Percentiles rank a stretch among this genome's conserved stretches.
Conservation (phyloP, 441 rosid species). For the Euphorbia corollata region DNA sequence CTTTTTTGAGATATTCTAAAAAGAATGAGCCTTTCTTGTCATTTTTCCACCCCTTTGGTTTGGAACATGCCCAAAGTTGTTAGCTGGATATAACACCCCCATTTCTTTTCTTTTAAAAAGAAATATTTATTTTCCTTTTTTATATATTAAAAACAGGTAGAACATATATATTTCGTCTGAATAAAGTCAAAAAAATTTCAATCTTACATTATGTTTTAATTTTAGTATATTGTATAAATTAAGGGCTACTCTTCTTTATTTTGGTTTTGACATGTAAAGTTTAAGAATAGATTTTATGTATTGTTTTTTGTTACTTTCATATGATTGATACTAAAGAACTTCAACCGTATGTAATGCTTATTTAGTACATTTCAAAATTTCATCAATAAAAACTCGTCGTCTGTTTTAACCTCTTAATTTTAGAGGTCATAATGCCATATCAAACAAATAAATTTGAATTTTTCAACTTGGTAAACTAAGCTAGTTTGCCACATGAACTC, state of each 20-base stretch:
- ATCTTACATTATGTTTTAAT: conserved; percentile 30
- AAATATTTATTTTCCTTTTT: not conserved
- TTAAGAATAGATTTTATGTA: too few species aligned
- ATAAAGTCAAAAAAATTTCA: conserved; percentile 39
- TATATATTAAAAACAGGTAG: conserved; percentile 13
- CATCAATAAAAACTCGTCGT: too few species aligned
- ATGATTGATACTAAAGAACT: too few species aligned
- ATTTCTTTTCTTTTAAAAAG: conserved; percentile 5
- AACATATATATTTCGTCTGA: conserved; percentile 34
- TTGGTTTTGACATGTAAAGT: too few species aligned
- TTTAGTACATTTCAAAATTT: too few species aligned
- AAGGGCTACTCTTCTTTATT: not conserved
- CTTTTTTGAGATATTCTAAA: conserved; percentile 53
- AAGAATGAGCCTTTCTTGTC: conserved; percentile 43
- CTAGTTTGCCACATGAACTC: too few species aligned
- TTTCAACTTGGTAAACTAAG: too few species aligned
- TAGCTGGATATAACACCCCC: conserved; percentile 37
- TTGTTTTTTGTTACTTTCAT: too few species aligned
- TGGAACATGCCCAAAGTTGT: conserved; percentile 40
- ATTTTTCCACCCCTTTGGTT: conserved; percentile 29
- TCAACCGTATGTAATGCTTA: too few species aligned
- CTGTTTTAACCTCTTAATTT: too few species aligned
- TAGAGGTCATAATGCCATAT: too few species aligned
- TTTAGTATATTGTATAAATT: not conserved
- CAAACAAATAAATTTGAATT: too few species aligned